Conservation (phyloP, 352 stramenopile species). For the Globisporangium radiosum region DNA sequence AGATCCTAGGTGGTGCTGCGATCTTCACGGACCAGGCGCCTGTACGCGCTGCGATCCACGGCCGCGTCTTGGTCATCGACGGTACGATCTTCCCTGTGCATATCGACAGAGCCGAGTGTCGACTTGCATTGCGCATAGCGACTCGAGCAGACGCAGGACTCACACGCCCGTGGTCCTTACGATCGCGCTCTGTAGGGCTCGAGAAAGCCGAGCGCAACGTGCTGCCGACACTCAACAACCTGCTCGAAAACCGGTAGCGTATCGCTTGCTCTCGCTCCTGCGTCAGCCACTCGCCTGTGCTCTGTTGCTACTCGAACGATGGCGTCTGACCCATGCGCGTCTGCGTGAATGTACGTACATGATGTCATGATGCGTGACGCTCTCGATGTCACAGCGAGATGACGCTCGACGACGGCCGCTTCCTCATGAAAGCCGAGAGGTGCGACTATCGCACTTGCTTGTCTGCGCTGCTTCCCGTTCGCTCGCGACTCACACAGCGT, state of each 20-base stretch:
- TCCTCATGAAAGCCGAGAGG: constrained; percentile 88
- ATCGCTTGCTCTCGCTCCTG: neutral
- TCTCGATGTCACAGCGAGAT: constrained; percentile 64
- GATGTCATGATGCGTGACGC: too few relatives aligned
- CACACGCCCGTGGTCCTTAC: neutral
- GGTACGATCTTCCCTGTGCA: constrained; percentile 23
- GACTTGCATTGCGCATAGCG: neutral
- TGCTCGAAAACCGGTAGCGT: constrained; percentile 90
- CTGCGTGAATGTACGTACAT: too few relatives aligned
- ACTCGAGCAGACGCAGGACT: neutral
- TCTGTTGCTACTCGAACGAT: too few relatives aligned
- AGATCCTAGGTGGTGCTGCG: constrained; percentile 62
- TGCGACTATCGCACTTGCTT: constrained; percentile 8
- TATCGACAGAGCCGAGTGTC: neutral
- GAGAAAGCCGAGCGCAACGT: constrained; percentile 96
- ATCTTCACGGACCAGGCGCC: constrained; percentile 90
- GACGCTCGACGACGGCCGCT: constrained; percentile 91
- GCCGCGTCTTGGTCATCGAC: constrained; percentile 93
- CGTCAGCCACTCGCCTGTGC: neutral
- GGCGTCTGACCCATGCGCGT: too few relatives aligned
- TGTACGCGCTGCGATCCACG: constrained; percentile 90
- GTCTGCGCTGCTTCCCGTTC: too few relatives aligned
- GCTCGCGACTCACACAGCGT: too few relatives aligned
- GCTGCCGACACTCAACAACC: constrained; percentile 95
- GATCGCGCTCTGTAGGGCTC: constrained; percentile 36